A percentile compares a stretch with the other conserved stretches of the same genome.
Conservation (phyloP, 257 asterid genomes). For the Solanum pinnatisectum region DNA sequence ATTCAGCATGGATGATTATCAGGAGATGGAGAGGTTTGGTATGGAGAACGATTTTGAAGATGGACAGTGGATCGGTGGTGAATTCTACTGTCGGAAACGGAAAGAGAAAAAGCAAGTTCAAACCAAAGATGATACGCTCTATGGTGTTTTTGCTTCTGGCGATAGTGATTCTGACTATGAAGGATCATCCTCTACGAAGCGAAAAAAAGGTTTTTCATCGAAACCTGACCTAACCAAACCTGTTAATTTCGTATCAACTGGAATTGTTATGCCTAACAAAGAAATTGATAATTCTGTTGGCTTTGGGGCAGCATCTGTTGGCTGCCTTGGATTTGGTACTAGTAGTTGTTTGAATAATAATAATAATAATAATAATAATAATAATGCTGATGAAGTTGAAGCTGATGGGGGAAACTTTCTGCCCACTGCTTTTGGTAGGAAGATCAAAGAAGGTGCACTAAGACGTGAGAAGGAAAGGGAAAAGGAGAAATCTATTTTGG, state of each 20-base stretch:
- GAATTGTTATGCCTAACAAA: slow-evolving; percentile 51
- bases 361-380: not conserved
- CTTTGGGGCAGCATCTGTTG: slow-evolving; percentile 16
- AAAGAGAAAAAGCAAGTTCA: slow-evolving; percentile 48
- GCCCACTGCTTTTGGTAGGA: slow-evolving; percentile 69
- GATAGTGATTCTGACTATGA: slow-evolving; percentile 60
- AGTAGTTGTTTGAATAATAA: slow-evolving; percentile 14
- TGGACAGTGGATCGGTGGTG: slow-evolving; percentile 65
- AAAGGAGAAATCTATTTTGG: slow-evolving; percentile 28
- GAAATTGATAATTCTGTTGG: slow-evolving; percentile 40
- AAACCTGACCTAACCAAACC: slow-evolving; percentile 65
- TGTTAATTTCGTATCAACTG: slow-evolving; percentile 61
- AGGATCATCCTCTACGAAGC: slow-evolving; percentile 48
- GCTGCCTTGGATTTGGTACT: slow-evolving; percentile 37
- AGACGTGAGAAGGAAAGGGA: slow-evolving; percentile 60
- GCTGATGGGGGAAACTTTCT: slow-evolving; percentile 37
- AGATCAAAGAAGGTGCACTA: slow-evolving; percentile 59
- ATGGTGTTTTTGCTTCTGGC: slow-evolving; percentile 69
- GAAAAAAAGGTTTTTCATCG: slow-evolving; percentile 40
- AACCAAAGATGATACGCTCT: slow-evolving; percentile 66
- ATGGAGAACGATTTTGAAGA: slow-evolving; percentile 82
- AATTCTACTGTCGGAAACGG: slow-evolving; percentile 46
- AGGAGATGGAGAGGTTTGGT: slow-evolving; percentile 71
- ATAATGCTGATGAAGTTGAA: not conserved
- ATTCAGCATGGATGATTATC: slow-evolving; percentile 58